A percentile compares a stretch with the other conserved stretches of the same genome.
Conservation (phyloP, 2,329 filamentous ascomycete genomes). For the Aciculosporium take region DNA sequence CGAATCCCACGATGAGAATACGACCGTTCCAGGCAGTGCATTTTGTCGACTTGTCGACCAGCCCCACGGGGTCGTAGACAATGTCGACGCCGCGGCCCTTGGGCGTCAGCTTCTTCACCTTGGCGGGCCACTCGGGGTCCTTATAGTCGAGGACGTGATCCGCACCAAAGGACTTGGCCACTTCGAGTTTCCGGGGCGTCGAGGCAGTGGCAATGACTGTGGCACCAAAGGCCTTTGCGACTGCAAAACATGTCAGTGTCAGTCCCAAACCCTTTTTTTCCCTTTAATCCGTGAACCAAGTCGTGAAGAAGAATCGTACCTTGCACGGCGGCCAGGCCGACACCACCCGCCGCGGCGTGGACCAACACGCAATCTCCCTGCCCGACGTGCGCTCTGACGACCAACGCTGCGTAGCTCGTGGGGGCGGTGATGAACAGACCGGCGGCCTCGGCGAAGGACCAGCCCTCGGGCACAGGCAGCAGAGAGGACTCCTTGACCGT, state of each 20-base stretch:
- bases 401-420: slow-evolving; percentile 74
- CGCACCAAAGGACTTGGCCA: slow-evolving; percentile 69
- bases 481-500: slow-evolving; percentile 52
- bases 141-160: slow-evolving; percentile 73
- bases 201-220: slow-evolving; percentile 89
- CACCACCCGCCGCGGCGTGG: slow-evolving; percentile 83
- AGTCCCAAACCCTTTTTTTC: background rate
- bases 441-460: slow-evolving; percentile 73
- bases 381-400: slow-evolving; percentile 62
- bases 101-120: slow-evolving; percentile 67
- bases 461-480: slow-evolving; percentile 61
- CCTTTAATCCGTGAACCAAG: background rate
- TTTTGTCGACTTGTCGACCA: slow-evolving; percentile 78
- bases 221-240: slow-evolving; percentile 84
- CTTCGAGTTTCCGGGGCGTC: slow-evolving; percentile 60
- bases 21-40: slow-evolving; percentile 90
- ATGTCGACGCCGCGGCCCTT: slow-evolving; percentile 67
- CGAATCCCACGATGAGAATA: slow-evolving; percentile 79
- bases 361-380: slow-evolving; percentile 76
- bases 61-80: slow-evolving; percentile 85
- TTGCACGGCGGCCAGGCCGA: slow-evolving; percentile 82
- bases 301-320: slow-evolving; percentile 20
- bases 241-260: slow-evolving; percentile 13
- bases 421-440: slow-evolving; percentile 87
- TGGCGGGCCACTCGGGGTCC: slow-evolving; percentile 44